Percentiles rank a stretch among this genome's conserved stretches.
These are phyloP conservation scores for Tetradesmus obliquus DNA, from an alignment of 139 green algal genomes.

Conservation along the genomic window DNA sequence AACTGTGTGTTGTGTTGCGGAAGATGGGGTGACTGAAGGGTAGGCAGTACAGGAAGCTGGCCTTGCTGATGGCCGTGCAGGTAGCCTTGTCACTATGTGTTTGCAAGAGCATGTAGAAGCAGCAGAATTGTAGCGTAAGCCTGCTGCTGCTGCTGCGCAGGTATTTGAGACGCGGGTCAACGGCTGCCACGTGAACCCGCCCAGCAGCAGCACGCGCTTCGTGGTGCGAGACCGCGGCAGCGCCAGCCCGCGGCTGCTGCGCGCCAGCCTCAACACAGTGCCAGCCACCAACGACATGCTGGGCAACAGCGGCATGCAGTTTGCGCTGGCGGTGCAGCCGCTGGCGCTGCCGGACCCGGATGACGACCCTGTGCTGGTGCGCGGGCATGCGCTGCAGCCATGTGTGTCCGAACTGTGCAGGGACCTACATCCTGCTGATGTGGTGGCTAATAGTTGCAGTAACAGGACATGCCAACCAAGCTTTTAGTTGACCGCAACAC, in stretches of 20 bases:
- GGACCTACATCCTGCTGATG: background rate
- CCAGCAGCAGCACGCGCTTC: slow-evolving; percentile 54
- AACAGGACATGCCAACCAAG: background rate
- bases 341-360: slow-evolving; percentile 80
- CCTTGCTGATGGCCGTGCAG: background rate
- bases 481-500: background rate
- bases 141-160: slow-evolving; percentile 21
- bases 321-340: slow-evolving; percentile 87
- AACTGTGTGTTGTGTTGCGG: background rate
- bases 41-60: no score
- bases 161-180: slow-evolving; percentile 79
- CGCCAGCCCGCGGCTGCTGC: slow-evolving; percentile 84
- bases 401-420: background rate
- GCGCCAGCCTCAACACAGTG: slow-evolving; percentile 85
- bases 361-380: slow-evolving; percentile 83
- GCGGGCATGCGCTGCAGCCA: background rate
- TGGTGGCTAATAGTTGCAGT: background rate
- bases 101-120: no score
- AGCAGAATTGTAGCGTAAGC: no score
- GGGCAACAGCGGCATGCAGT: slow-evolving; percentile 80
- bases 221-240: slow-evolving; percentile 79
- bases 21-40: no score
- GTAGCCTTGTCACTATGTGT: no score
- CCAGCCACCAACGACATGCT: slow-evolving; percentile 83
- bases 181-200: slow-evolving; percentile 56